Percentiles rank a stretch among this genome's conserved stretches.
Conservation (phyloP, 208 protist species). For the Leishmania mexicana region DNA sequence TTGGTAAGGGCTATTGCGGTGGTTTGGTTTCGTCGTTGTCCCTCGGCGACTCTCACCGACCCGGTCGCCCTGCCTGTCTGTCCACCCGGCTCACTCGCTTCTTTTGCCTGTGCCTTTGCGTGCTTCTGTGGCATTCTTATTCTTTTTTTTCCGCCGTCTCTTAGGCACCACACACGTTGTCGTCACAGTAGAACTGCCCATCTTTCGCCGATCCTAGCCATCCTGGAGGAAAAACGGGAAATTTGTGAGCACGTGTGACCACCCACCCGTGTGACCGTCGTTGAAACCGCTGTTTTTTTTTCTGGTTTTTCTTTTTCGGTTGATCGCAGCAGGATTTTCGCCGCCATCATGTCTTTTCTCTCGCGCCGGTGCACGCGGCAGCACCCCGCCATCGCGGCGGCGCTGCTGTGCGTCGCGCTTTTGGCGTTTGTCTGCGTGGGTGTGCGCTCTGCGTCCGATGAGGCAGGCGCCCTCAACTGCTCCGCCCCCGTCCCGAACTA, state of each 20-base stretch:
- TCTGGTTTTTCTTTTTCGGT: not conserved
- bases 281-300: not conserved
- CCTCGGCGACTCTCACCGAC: not conserved
- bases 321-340: not conserved
- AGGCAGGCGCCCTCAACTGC: not conserved
- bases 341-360: slow-evolving; percentile 9
- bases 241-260: not conserved
- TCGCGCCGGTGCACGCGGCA: not conserved
- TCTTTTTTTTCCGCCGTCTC: not conserved
- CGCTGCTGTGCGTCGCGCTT: slow-evolving; percentile 20
- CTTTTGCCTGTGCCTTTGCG: not conserved
- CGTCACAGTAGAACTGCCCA: not conserved
- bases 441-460: slow-evolving; percentile 2
- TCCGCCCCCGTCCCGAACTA: slow-evolving; percentile 12
- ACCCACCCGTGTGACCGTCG: not conserved
- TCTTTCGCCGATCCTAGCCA: not conserved
- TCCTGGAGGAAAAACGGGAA: not conserved
- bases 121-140: not conserved
- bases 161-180: not conserved
- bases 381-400: slow-evolving; percentile 3
- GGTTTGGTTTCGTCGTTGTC: not conserved
- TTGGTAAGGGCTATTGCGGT: not conserved
- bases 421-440: slow-evolving; percentile 1
- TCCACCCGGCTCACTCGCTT: not conserved
- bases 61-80: not conserved